Percentiles rank a stretch among this genome's conserved stretches.
Conservation (phyloP, 1,284 basidiomycete species). For the Rhodotorula sp. region DNA sequence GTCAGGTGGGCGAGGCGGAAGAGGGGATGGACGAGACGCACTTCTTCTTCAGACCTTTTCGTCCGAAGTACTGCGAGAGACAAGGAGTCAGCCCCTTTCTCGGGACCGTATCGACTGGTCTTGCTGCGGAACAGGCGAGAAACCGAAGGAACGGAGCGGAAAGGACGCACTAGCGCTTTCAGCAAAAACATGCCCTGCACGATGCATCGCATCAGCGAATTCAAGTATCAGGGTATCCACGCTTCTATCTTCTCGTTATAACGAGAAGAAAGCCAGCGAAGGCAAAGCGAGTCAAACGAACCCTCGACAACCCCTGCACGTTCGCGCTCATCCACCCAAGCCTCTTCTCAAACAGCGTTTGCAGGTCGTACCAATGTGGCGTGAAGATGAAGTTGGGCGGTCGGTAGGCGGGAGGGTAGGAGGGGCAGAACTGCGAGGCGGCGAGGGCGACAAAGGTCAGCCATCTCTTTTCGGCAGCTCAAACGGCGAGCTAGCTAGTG, state of each 20-base stretch:
- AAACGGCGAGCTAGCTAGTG: too few relatives aligned
- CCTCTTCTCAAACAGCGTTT: constrained; percentile 74
- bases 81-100: too few relatives aligned
- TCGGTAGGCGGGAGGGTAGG: constrained; percentile 54
- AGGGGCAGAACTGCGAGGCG: constrained; percentile 38
- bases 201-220: not conserved
- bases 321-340: constrained; percentile 81
- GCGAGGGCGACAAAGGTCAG: not conserved
- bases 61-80: constrained; percentile 67
- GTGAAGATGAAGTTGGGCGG: constrained; percentile 77
- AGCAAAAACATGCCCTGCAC: constrained; percentile 75
- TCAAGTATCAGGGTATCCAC: not conserved
- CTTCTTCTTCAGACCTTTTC: constrained; percentile 72
- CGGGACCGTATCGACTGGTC: too few relatives aligned
- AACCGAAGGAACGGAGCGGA: not conserved
- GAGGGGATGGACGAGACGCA: constrained; percentile 6
- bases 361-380: constrained; percentile 93
- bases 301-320: constrained; percentile 80
- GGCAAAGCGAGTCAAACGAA: constrained; percentile 48
- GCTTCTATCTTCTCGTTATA: too few relatives aligned
- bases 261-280: not conserved
- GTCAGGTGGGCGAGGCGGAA: not conserved
- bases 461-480: too few relatives aligned
- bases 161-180: constrained; percentile 57
- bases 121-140: not conserved